A percentile compares a stretch with the other conserved stretches of the same genome.
Conservation (phyloP, 169 alveolate species). For the Theileria parva region DNA sequence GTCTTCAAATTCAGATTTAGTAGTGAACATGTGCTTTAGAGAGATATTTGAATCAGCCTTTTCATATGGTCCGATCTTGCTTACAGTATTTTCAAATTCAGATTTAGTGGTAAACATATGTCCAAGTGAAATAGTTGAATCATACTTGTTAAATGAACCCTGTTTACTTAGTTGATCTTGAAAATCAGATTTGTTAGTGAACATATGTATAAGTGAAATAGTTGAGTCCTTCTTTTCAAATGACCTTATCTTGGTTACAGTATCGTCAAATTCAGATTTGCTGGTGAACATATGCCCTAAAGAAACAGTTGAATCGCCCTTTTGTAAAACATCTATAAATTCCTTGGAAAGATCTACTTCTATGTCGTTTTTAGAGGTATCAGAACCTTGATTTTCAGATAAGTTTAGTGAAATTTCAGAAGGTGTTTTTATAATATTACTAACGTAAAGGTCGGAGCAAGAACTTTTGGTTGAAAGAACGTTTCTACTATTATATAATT, state of each 20-base stretch:
- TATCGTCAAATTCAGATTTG: too few species aligned
- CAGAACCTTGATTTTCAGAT: neutral
- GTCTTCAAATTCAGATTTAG: neutral
- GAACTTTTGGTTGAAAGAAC: neutral
- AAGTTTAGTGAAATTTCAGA: neutral
- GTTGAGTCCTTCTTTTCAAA: too few species aligned
- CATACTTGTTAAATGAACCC: neutral
- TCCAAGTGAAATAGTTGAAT: neutral
- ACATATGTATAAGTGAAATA: too few species aligned
- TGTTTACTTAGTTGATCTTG: neutral
- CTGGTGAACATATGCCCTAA: neutral
- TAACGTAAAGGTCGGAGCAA: neutral
- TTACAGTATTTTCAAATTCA: too few species aligned
- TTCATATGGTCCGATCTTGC: too few species aligned
- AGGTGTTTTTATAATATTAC: neutral
- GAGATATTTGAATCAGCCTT: neutral
- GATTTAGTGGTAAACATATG: neutral
- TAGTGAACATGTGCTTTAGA: neutral
- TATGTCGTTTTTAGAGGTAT: neutral
- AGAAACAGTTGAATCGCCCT: neutral
- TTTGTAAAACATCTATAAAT: neutral
- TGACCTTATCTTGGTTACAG: too few species aligned
- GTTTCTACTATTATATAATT: too few species aligned
- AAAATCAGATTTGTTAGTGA: neutral
- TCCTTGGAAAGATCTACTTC: neutral